phyloP scores from a whole-genome alignment of 2,329 filamentous ascomycete species.

The Acephala macrosclerotiorum region DNA sequence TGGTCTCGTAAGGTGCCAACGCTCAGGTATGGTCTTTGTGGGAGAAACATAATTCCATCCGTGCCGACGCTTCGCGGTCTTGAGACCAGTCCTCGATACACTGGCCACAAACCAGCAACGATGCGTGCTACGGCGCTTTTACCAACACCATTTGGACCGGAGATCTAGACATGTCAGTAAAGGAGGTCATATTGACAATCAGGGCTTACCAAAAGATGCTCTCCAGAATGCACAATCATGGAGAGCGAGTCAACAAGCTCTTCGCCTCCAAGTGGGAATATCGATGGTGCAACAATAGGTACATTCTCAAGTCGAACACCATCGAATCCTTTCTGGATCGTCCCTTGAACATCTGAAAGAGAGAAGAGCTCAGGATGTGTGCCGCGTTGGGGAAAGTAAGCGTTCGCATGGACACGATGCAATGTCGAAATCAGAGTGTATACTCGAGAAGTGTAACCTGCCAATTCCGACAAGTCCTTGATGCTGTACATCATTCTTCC shows the following conservation, averaged over 20 bases:
- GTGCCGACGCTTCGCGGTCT: constrained; percentile 80
- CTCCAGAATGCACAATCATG: constrained; percentile 87
- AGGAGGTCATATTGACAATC: not conserved
- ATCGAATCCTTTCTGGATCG: constrained; percentile 92
- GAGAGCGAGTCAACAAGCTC: constrained; percentile 89
- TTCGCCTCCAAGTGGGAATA: constrained; percentile 91
- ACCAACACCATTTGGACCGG: constrained; percentile 92
- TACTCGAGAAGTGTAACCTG: constrained; percentile 93
- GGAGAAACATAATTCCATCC: constrained; percentile 98
- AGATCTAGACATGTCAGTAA: constrained; percentile 62
- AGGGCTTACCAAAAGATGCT: constrained; percentile 76
- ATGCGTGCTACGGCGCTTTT: constrained; percentile 90
- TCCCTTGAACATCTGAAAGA: constrained; percentile 90
- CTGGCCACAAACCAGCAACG: constrained; percentile 92
- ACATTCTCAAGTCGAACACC: constrained; percentile 93
- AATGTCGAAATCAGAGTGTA: constrained; percentile 95
- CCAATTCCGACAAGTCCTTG: constrained; percentile 95
- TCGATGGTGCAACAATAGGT: constrained; percentile 85
- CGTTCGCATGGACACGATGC: constrained; percentile 89
- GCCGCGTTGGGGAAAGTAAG: constrained; percentile 76
- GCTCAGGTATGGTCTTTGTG: constrained; percentile 90
- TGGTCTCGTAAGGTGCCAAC: constrained; percentile 94
- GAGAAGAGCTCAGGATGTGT: constrained; percentile 83
- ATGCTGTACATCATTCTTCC: constrained; percentile 99
- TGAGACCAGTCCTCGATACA: constrained; percentile 91